phyloP scores from a whole-genome alignment of 495 filamentous ascomycete species.

The Neurospora sublineolata region DNA sequence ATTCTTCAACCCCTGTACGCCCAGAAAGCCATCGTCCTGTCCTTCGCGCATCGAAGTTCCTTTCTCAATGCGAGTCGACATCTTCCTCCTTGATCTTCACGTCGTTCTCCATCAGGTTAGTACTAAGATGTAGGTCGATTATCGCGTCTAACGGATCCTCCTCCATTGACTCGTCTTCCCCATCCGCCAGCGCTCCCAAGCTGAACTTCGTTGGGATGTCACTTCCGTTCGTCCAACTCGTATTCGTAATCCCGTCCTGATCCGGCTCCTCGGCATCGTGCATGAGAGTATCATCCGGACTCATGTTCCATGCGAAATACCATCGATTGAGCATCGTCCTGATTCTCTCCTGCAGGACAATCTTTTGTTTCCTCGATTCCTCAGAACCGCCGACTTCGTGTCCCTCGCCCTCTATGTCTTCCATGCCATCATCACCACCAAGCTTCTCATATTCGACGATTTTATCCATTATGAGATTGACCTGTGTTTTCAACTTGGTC shows the following conservation, averaged over 20 bases:
- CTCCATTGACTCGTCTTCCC: background rate
- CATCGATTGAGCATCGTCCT: background rate
- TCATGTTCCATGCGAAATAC: background rate
- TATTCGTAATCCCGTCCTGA: background rate
- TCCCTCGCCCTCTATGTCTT: background rate
- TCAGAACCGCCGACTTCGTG: background rate
- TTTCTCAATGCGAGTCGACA: background rate
- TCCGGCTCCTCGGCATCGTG: background rate
- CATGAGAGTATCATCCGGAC: background rate
- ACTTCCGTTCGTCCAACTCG: background rate
- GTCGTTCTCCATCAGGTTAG: background rate
- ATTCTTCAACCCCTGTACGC: background rate
- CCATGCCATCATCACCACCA: background rate
- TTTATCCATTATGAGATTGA: slow-evolving; percentile 2
- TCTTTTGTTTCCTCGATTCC: background rate
- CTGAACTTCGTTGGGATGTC: background rate
- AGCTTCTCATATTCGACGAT: slow-evolving; percentile 1
- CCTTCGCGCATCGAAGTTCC: background rate
- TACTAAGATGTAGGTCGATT: background rate
- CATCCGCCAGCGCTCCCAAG: background rate
- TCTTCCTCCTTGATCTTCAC: background rate
- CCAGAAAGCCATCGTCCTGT: background rate
- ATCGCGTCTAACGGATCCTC: background rate
- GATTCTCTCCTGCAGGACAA: background rate
- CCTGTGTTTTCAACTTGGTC: background rate